Evolutionary conservation across 768 basidiomycete genomes (phyloP).

Genomic region (Auriculariales sp.): DNA sequence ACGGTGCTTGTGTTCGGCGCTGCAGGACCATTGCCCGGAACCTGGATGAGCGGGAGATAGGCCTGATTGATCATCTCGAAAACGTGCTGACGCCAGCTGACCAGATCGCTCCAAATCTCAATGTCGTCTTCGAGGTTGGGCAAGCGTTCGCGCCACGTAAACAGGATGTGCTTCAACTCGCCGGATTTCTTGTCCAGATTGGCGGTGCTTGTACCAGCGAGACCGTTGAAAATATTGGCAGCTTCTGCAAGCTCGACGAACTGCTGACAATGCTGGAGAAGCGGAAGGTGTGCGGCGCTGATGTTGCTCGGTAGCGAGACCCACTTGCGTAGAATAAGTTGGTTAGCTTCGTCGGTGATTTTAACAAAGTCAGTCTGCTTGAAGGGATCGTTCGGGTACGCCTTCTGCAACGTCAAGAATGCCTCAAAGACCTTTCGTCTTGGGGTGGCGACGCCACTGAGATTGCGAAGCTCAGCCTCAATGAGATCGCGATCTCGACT

Average conservation of each 20-base stretch:
- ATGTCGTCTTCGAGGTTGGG: slow-evolving; percentile 96
- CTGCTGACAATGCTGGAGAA: slow-evolving; percentile 96
- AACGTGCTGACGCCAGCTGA: slow-evolving; percentile 97
- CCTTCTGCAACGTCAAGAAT: slow-evolving; percentile 76
- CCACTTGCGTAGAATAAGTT: slow-evolving; percentile 94
- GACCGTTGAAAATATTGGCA: slow-evolving; percentile 81
- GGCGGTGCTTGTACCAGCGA: slow-evolving; percentile 69
- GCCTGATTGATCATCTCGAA: slow-evolving; percentile 94
- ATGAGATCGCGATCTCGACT: background rate
- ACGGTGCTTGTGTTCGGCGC: slow-evolving; percentile 59
- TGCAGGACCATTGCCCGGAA: slow-evolving; percentile 28
- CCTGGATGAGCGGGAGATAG: slow-evolving; percentile 76
- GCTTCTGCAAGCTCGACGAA: slow-evolving; percentile 97
- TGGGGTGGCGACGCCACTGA: slow-evolving; percentile 83
- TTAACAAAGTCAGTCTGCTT: slow-evolving; percentile 71
- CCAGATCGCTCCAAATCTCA: slow-evolving; percentile 97
- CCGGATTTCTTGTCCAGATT: slow-evolving; percentile 92
- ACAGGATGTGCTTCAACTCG: slow-evolving; percentile 90
- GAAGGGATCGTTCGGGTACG: slow-evolving; percentile 68
- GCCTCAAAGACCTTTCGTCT: slow-evolving; percentile 97
- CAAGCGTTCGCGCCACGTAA: slow-evolving; percentile 92
- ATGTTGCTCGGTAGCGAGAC: slow-evolving; percentile 72
- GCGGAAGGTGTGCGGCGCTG: slow-evolving; percentile 83
- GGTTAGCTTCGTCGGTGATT: slow-evolving; percentile 90
- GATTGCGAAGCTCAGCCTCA: slow-evolving; percentile 48